These are phyloP conservation scores for Nemania bipapillata DNA, from an alignment of 2,329 filamentous ascomycete genomes.

Conservation along the genomic window DNA sequence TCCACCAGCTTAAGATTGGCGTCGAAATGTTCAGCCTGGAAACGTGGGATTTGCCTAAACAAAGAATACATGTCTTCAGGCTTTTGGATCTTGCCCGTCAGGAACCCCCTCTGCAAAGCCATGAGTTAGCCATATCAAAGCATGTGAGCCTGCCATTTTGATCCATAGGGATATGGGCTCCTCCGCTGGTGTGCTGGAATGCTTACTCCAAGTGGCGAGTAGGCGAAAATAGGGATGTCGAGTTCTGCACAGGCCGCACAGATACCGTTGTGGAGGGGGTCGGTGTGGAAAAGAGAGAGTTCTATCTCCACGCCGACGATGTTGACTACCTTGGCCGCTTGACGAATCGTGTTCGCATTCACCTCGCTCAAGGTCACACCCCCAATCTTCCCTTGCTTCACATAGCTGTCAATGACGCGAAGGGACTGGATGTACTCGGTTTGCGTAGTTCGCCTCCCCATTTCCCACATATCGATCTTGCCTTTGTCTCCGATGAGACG, in stretches of 20 bases:
- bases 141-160: not conserved
- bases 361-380: slow-evolving; percentile 52
- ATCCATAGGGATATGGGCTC: not conserved
- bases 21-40: slow-evolving; percentile 34
- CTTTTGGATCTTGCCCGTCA: slow-evolving; percentile 35
- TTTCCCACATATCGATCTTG: slow-evolving; percentile 62
- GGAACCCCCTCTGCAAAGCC: slow-evolving; percentile 27
- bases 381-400: slow-evolving; percentile 52
- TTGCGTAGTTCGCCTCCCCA: slow-evolving; percentile 58
- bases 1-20: slow-evolving; percentile 38
- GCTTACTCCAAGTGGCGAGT: slow-evolving; percentile 58
- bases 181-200: not conserved
- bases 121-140: not conserved
- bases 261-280: slow-evolving; percentile 50
- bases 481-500: slow-evolving; percentile 53
- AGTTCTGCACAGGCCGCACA: slow-evolving; percentile 57
- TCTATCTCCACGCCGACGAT: slow-evolving; percentile 53
- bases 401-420: slow-evolving; percentile 46
- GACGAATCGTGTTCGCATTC: slow-evolving; percentile 49
- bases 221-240: slow-evolving; percentile 65
- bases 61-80: slow-evolving; percentile 26
- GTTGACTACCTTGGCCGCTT: slow-evolving; percentile 45
- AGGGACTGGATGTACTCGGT: slow-evolving; percentile 50
- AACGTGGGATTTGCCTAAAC: slow-evolving; percentile 26
- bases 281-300: slow-evolving; percentile 49